A percentile compares a stretch with the other conserved stretches of the same genome.
These are phyloP conservation scores for Terfezia claveryi DNA, from an alignment of 495 filamentous ascomycete species.

Conservation along the genomic window DNA sequence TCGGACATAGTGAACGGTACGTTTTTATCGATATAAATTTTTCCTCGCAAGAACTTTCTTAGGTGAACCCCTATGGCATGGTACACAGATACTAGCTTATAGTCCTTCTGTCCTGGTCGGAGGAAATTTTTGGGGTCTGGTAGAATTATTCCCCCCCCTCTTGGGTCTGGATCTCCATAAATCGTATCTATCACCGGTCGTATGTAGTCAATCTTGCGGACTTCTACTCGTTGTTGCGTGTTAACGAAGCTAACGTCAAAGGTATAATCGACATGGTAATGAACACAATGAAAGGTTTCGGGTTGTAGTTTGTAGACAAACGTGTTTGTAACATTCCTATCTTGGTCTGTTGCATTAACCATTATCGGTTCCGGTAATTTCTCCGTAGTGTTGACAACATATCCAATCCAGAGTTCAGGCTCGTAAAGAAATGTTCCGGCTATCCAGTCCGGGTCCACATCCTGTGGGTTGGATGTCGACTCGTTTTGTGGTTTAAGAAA, in stretches of 20 bases:
- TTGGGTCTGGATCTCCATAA: neutral
- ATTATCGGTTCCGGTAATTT: slow-evolving; percentile 1
- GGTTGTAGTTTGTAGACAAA: slow-evolving; percentile 17
- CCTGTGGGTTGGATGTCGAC: neutral
- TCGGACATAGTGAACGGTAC: slow-evolving; percentile 10
- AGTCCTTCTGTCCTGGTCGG: neutral
- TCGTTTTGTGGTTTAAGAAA: slow-evolving; percentile 1
- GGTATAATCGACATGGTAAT: slow-evolving; percentile 20
- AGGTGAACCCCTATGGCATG: neutral
- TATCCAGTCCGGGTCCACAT: neutral
- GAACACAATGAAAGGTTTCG: slow-evolving; percentile 18
- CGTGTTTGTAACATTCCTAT: slow-evolving; percentile 1
- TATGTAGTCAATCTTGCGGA: neutral
- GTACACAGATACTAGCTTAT: neutral
- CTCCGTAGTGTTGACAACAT: slow-evolving; percentile 17
- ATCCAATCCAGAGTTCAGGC: slow-evolving; percentile 23
- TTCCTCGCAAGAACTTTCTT: neutral
- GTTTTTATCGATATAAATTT: neutral
- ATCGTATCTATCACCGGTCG: neutral
- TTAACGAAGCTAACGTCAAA: neutral
- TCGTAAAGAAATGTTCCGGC: slow-evolving; percentile 19
- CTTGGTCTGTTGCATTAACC: neutral
- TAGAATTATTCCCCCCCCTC: too few species aligned
- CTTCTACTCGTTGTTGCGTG: neutral
- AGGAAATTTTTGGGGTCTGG: neutral